Evolutionary conservation across 805 yeast species (phyloP).

Genomic region (Metschnikowia santaceciliae): DNA sequence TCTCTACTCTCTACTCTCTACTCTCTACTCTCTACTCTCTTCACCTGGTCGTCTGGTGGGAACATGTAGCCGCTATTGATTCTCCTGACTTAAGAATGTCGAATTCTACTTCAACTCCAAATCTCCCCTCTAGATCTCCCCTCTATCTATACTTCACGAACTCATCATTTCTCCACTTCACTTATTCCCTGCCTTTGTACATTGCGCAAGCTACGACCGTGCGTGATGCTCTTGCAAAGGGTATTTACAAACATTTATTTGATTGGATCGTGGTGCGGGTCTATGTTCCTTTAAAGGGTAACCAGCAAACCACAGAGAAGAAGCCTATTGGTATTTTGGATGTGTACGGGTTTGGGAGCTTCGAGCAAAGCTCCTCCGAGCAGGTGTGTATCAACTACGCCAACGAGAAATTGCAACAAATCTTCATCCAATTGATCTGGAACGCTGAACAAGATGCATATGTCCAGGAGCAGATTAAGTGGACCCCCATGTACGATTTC

Average conservation of each 20-base stretch:
- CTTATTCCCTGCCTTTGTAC: too few relatives aligned
- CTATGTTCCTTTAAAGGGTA: constrained; percentile 63
- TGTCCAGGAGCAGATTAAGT: too few relatives aligned
- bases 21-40: too few relatives aligned
- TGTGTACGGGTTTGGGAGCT: constrained; percentile 95
- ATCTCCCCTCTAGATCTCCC: too few relatives aligned
- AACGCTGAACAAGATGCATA: constrained; percentile 95
- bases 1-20: too few relatives aligned
- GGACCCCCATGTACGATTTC: too few relatives aligned
- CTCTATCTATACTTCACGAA: too few relatives aligned
- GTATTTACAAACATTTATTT: constrained; percentile 84
- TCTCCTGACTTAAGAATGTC: too few relatives aligned
- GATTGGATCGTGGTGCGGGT: constrained; percentile 97
- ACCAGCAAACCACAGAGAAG: constrained; percentile 26
- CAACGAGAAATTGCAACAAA: constrained; percentile 93
- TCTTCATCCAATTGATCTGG: constrained; percentile 90
- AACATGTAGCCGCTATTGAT: too few relatives aligned
- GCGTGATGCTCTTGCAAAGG: constrained; percentile 92
- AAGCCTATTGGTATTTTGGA: constrained; percentile 90
- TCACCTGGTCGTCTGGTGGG: too few relatives aligned
- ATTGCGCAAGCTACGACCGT: constrained; percentile 55
- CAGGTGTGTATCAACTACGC: constrained; percentile 95
- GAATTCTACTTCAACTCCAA: too few relatives aligned
- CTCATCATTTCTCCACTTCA: too few relatives aligned
- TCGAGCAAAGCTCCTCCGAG: constrained; percentile 91